Base-by-base conservation (phyloP, 2,329 filamentous ascomycete genomes). In the Davidsoniella neocaledoniae region DNA sequence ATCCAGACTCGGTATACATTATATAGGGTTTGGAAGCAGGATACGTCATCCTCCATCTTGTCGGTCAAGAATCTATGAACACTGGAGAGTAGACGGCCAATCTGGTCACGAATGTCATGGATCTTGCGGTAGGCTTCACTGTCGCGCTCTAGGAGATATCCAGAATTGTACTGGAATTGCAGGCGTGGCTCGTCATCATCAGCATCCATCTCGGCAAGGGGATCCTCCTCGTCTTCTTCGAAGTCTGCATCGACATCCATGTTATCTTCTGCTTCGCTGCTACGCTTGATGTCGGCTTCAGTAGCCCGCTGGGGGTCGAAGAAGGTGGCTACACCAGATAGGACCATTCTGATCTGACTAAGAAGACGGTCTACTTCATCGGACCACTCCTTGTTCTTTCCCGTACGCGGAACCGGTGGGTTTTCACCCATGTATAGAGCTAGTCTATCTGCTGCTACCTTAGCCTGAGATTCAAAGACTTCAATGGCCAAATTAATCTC, bases 381-480 rank as follows among this genome's bases (percentile, higher is more conserved):
- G 0, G 90, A 95, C 91, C 91, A 98, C 58, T 95, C 90, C 64
- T 96, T 98, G 57, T 94, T 93, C 62, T 90, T 94, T 37, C 91
- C 91, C 56, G 88, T 90, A 51, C 90, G 77, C 63, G 87, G 93
- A 48, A 96, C 81, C 2, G 79, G 81, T 1, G 87, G 82, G 36
- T 82, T 76, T 43, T 86, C 80, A 54, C 84, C 81, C 60, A 86
- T 93, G n/a, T 98, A 72, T 6, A 81, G 76, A 54, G 77, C 76
- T 10, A 98, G 67, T 54, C 86, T 79, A 52, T 79, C 70, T 53
- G 90, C 74, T 2, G 90, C 88, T 39, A 77, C 79, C 51, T 77
- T 77, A 5, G 83, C 81, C 63, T 96, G 88, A 1, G 81, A 82
- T 56, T 88, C 80, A 58, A 95, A 96, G 0, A 98, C 66, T 58